These are phyloP conservation scores for Hydrangea macrophylla DNA, from an alignment of 148 eudicot species.

Conservation along the genomic window DNA sequence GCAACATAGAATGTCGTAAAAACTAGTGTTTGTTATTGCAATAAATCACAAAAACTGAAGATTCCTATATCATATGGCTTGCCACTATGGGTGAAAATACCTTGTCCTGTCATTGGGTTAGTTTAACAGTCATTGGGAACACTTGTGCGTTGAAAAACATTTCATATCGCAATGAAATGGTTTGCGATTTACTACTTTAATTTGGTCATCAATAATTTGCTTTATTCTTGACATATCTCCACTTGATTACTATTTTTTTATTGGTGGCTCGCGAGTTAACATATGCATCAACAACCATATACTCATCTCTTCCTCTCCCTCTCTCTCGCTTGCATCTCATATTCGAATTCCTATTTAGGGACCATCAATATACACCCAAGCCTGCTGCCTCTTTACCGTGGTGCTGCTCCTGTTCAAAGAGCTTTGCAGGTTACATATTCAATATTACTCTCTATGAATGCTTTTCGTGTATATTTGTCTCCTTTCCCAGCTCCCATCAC, in stretches of 20 bases:
- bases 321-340: constrained; percentile 1
- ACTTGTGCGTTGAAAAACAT: constrained; percentile 3
- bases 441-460: constrained; percentile 8
- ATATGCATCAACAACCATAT: neutral
- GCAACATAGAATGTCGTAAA: too few species aligned
- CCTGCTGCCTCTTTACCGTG: constrained; percentile 92
- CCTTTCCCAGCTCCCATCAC: constrained; percentile 5
- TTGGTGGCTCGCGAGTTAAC: neutral
- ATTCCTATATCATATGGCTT: neutral
- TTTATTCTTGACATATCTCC: neutral
- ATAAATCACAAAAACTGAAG: neutral
- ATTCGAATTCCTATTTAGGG: constrained; percentile 48
- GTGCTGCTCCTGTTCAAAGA: constrained; percentile 99
- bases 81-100: neutral
- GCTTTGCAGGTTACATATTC: constrained; percentile 73
- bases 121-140: neutral
- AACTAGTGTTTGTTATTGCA: too few species aligned
- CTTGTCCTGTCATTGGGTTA: neutral
- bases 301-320: neutral
- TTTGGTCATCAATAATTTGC: too few species aligned
- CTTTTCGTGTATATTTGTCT: neutral
- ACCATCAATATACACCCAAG: constrained; percentile 98
- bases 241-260: neutral
- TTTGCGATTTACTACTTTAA: neutral
- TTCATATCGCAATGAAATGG: constrained; percentile 3